These are phyloP conservation scores for Rhytidiadelphus loreus DNA, from an alignment of 225 moss, liverwort and hornwort genomes.

Conservation along the genomic window DNA sequence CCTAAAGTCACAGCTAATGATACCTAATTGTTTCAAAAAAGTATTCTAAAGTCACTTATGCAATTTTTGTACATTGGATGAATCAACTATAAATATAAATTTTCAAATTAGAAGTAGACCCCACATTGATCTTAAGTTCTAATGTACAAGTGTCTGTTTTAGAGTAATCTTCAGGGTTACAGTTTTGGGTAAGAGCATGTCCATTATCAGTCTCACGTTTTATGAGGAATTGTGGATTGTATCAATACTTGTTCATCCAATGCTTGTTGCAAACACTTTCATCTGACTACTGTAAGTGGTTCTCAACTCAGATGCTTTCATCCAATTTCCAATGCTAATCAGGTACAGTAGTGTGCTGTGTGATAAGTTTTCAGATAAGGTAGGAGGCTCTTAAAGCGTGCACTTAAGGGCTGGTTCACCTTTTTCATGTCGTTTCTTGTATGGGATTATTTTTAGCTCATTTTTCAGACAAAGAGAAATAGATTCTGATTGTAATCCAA, in stretches of 20 bases:
- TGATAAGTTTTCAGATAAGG: not conserved
- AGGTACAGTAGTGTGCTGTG: not conserved
- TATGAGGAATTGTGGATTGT: not conserved
- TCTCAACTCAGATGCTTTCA: not conserved
- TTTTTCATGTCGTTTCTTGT: too few species aligned
- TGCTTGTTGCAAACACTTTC: not conserved
- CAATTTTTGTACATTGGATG: rapidly evolving
- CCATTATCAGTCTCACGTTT: not conserved
- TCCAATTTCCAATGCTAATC: not conserved
- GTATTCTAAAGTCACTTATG: not conserved
- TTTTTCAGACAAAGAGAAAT: too few species aligned
- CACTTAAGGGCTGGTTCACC: too few species aligned
- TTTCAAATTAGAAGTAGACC: too few species aligned
- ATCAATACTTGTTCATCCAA: not conserved
- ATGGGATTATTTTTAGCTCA: too few species aligned
- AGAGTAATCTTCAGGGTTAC: not conserved
- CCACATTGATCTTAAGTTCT: not conserved
- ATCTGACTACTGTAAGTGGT: not conserved
- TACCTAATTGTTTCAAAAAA: not conserved
- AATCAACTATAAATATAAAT: not conserved
- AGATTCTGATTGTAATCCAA: too few species aligned
- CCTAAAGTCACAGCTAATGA: not conserved
- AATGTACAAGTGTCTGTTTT: not conserved
- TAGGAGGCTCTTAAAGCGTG: too few species aligned
- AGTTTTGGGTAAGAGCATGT: not conserved